Percentiles rank a stretch among this genome's conserved stretches.
Conservation (phyloP, 805 yeast genomes). For the Wickerhamomyces mucosus region DNA sequence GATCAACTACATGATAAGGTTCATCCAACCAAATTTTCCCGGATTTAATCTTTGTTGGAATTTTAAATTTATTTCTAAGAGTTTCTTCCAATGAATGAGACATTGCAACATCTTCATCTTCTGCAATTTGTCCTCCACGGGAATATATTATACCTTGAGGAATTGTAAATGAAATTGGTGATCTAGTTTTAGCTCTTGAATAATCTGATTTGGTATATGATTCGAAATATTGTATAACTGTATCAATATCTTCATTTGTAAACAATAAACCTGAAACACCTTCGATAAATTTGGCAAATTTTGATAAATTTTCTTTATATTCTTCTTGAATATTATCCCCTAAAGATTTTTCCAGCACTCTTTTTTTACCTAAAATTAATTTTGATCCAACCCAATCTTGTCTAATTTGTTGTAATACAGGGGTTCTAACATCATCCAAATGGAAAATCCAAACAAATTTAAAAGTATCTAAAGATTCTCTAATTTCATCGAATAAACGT, state of each 20-base stretch:
- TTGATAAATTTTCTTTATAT: conserved; percentile 73
- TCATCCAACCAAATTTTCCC: conserved; percentile 78
- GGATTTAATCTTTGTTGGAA: conserved; percentile 82
- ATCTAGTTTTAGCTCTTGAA: conserved; percentile 78
- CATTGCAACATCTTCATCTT: conserved; percentile 93
- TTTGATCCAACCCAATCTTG: conserved; percentile 89
- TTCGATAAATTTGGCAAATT: conserved; percentile 48
- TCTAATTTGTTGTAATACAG: conserved; percentile 89
- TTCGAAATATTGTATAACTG: conserved; percentile 82
- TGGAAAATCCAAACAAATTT: conserved; percentile 78
- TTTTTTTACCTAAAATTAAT: conserved; percentile 82
- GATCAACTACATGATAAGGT: conserved; percentile 70
- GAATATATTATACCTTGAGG: conserved; percentile 92
- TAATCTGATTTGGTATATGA: conserved; percentile 74
- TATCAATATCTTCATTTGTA: conserved; percentile 81
- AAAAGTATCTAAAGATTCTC: conserved; percentile 68
- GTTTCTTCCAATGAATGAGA: conserved; percentile 94
- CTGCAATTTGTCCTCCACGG: conserved; percentile 86
- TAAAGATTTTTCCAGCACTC: conserved; percentile 85
- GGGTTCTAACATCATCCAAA: conserved; percentile 90
- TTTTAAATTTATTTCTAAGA: conserved; percentile 76
- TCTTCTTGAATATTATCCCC: conserved; percentile 87
- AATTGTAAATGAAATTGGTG: conserved; percentile 76
- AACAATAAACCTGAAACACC: conserved; percentile 86
- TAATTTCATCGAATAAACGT: conserved; percentile 82